Base-by-base conservation (phyloP, 345 rosid genomes). In the Conringia planisiliqua region DNA sequence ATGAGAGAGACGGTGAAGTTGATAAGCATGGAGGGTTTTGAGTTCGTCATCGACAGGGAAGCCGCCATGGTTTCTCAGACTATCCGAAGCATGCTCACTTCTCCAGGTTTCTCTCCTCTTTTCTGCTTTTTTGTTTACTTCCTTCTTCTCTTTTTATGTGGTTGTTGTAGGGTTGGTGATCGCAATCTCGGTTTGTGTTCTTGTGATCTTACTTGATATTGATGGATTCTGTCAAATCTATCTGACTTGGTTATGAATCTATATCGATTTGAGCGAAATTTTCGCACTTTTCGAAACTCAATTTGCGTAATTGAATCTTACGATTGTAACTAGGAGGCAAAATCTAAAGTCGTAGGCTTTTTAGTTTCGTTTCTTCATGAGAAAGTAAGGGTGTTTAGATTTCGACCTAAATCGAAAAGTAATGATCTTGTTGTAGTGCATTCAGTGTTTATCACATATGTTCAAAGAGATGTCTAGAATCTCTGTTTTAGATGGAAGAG, bases 1-100 rank as follows among this genome's bases (percentile, higher is more conserved):
- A 87, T 87, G 94, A 76, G 70, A 54, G 90, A 87, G 73, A 89
- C 82, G 14, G 94, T 88, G 84, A 90, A 87, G 82, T 83, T 90
- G 77, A 89, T 87, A 35, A 90, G 94, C 85, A 82, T 87, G 43
- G 94, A 90, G 68, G 94, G 97, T 10, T 87, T 86, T 74, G 94
- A 90, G 74, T 90, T 88, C 81, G 83, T 90, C 26, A 85, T 90
- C 70, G 85, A 90, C 78, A 87, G 77, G 76, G 88, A 87, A 85
- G 94, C 92, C 61, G 97, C 97, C 27, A 89, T 87, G 97, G 97
- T 91, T 79, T 91, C 97, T 29, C 92, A 89, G 68, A 91, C 95
- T 62, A 91, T 91, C 47, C 87, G 92, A 42, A 91, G 89, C 91
- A 91, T 91, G 97, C 88, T 89, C 24, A 91, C 92, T 58, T 91